These are phyloP conservation scores for Fusarium mexicanum DNA, from an alignment of 2,329 filamentous ascomycete genomes.

Conservation along the genomic window DNA sequence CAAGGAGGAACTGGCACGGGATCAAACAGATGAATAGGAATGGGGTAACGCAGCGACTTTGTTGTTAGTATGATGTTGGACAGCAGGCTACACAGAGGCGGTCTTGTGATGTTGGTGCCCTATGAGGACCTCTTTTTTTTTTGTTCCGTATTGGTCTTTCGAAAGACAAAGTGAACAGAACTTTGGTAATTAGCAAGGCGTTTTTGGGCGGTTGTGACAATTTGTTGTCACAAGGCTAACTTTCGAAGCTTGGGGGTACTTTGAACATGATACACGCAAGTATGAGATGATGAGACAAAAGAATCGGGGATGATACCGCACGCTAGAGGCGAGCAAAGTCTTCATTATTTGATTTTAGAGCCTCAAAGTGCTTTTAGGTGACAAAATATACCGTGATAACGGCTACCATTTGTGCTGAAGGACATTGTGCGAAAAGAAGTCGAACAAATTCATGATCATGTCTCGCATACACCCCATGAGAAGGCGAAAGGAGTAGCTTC, in stretches of 20 bases:
- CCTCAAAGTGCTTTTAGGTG: background rate
- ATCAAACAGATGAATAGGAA: background rate
- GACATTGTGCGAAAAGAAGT: background rate
- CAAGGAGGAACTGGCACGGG: background rate
- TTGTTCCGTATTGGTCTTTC: background rate
- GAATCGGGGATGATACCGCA: background rate
- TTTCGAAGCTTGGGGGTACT: background rate
- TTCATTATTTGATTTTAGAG: background rate
- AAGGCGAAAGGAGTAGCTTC: slow-evolving; percentile 16
- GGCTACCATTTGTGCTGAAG: background rate
- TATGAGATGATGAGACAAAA: slow-evolving; percentile 1
- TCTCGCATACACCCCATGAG: background rate
- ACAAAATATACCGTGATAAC: background rate
- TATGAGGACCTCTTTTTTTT: background rate
- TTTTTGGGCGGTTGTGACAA: slow-evolving; percentile 29
- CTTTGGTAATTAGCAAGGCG: slow-evolving; percentile 33
- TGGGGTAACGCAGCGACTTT: background rate
- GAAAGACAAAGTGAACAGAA: slow-evolving; percentile 11
- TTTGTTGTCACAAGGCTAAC: slow-evolving; percentile 1
- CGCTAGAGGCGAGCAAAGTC: background rate
- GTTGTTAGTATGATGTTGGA: slow-evolving; percentile 17
- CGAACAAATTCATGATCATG: background rate
- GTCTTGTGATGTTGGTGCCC: background rate
- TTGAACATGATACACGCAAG: slow-evolving; percentile 7
- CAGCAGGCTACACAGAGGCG: background rate